These are phyloP conservation scores for Leccinum longicurvipes DNA, from an alignment of 768 basidiomycete genomes.

Conservation along the genomic window DNA sequence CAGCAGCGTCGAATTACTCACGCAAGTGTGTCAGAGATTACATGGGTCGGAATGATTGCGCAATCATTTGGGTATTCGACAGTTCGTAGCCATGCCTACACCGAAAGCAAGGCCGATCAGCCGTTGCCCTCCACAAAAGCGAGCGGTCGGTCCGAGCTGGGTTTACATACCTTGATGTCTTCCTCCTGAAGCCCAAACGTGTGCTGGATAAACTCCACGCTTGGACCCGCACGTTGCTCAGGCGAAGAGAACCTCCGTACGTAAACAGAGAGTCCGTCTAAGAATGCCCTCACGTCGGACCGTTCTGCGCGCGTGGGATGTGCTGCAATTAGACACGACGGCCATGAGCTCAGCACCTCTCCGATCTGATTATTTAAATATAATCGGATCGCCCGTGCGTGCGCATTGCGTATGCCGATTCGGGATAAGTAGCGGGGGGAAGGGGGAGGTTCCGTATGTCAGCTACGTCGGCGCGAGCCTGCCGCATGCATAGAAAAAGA, in stretches of 20 bases:
- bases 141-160: no score
- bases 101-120: neutral
- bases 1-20: slow-evolving; percentile 33
- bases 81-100: slow-evolving; percentile 76
- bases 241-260: slow-evolving; percentile 64
- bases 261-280: slow-evolving; percentile 58
- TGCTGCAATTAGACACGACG: slow-evolving; percentile 93
- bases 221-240: slow-evolving; percentile 51
- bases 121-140: no score
- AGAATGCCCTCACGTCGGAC: slow-evolving; percentile 52
- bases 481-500: neutral
- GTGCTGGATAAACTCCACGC: slow-evolving; percentile 72
- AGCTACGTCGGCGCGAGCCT: neutral
- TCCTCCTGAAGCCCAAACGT: slow-evolving; percentile 79
- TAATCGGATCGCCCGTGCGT: neutral
- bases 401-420: neutral
- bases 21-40: slow-evolving; percentile 70
- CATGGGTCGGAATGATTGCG: slow-evolving; percentile 54
- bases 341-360: slow-evolving; percentile 90
- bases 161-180: slow-evolving; percentile 79
- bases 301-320: slow-evolving; percentile 63
- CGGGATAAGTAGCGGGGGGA: neutral
- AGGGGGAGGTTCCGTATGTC: neutral
- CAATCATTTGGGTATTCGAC: slow-evolving; percentile 77
- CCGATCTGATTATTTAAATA: slow-evolving; percentile 80